Percentiles rank a stretch among this genome's conserved stretches.
phyloP scores from a whole-genome alignment of 208 protist genomes.

The Acanthamoeba royreba region DNA sequence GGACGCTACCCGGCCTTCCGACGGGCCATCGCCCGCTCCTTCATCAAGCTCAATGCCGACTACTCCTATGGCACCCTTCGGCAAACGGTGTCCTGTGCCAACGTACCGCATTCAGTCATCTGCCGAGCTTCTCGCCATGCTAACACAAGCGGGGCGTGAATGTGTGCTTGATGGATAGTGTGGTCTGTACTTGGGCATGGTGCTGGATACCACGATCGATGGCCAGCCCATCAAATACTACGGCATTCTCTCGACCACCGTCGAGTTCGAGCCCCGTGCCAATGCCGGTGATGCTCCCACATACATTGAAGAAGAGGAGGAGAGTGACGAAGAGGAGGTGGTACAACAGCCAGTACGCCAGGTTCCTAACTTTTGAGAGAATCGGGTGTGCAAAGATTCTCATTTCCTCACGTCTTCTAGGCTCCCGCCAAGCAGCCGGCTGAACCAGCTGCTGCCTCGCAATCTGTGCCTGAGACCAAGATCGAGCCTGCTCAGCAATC shows the following conservation, averaged over 20 bases:
- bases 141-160: neutral
- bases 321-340: neutral
- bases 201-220: neutral
- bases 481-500: no score
- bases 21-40: neutral
- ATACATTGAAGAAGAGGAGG: conserved; percentile 13
- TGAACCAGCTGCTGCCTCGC: no score
- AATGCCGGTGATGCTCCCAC: neutral
- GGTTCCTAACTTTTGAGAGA: neutral
- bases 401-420: no score
- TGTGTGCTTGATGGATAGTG: neutral
- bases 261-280: conserved; percentile 30
- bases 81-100: neutral
- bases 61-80: neutral
- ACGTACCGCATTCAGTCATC: neutral
- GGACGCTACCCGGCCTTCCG: conserved; percentile 16
- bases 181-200: neutral
- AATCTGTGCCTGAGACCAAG: no score
- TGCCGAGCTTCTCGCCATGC: neutral
- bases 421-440: no score
- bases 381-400: no score
- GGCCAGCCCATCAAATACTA: neutral
- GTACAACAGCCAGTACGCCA: neutral
- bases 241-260: neutral
- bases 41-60: neutral